Evolutionary conservation across 805 yeast species (phyloP).

Genomic region (Suhomyces xylopsoci): DNA sequence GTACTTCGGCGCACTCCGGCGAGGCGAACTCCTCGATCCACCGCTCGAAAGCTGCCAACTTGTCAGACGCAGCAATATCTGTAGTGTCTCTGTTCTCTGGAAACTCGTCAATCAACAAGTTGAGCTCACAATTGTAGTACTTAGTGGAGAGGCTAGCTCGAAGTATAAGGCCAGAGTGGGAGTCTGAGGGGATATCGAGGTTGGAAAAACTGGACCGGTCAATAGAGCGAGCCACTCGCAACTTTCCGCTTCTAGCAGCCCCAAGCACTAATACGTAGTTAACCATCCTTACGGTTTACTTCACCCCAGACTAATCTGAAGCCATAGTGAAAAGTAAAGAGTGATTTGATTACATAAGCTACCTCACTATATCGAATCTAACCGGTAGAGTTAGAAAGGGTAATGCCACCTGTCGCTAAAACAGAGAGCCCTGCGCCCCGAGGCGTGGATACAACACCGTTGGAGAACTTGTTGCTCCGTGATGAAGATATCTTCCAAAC

Average conservation of each 20-base stretch:
- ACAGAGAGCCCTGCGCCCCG: background rate
- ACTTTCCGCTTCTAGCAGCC: conserved; percentile 40
- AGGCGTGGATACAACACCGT: conserved; percentile 8
- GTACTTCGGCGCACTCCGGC: conserved; percentile 38
- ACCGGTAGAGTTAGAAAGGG: background rate
- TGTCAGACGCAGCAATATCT: conserved; percentile 1
- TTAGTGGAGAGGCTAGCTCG: conserved; percentile 25
- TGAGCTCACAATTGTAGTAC: conserved; percentile 29
- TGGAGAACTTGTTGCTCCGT: conserved; percentile 37
- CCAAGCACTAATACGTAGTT: conserved; percentile 49
- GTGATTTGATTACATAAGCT: background rate
- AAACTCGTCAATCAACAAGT: conserved; percentile 37
- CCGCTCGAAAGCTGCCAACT: conserved; percentile 18
- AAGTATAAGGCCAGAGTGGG: conserved; percentile 34
- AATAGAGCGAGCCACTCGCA: conserved; percentile 22
- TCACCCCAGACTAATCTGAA: background rate
- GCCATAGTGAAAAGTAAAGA: background rate
- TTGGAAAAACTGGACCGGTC: background rate
- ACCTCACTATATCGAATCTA: background rate
- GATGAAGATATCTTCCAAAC: conserved; percentile 44
- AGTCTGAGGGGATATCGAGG: conserved; percentile 9
- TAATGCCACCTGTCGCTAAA: background rate
- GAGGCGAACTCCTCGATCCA: conserved; percentile 42
- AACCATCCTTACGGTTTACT: conserved; percentile 4
- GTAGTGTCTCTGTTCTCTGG: conserved; percentile 15